A percentile compares a stretch with the other conserved stretches of the same genome.
These are phyloP conservation scores for Phytophthora brassicae DNA, from an alignment of 352 stramenopile genomes.

Conservation along the genomic window DNA sequence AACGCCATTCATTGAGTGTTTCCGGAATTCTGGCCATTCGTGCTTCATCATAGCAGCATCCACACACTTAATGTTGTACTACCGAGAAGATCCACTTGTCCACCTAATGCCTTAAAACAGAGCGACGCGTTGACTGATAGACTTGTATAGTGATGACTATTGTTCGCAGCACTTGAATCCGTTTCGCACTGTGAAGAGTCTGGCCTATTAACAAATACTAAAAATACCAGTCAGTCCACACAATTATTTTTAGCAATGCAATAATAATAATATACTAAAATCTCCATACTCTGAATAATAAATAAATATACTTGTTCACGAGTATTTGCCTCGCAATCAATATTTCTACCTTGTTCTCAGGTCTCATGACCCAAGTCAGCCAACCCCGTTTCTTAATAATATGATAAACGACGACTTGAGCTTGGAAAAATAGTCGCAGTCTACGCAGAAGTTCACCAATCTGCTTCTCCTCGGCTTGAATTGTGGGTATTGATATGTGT, in stretches of 20 bases:
- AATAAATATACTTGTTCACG: conserved; percentile 23
- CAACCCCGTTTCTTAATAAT: neutral
- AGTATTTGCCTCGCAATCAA: conserved; percentile 14
- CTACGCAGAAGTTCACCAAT: neutral
- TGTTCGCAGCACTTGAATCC: too few relatives aligned
- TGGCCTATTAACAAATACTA: too few relatives aligned
- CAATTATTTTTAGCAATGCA: too few relatives aligned
- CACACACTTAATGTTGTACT: conserved; percentile 1
- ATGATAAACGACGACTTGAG: neutral
- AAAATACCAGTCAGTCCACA: neutral
- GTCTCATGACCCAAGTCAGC: too few relatives aligned
- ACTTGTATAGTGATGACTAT: too few relatives aligned
- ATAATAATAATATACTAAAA: too few relatives aligned
- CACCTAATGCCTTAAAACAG: too few relatives aligned
- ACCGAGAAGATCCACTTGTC: neutral
- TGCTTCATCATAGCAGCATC: conserved; percentile 30
- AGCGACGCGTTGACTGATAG: too few relatives aligned
- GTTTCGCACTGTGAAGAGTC: too few relatives aligned
- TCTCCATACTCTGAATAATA: conserved; percentile 15
- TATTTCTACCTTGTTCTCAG: conserved; percentile 4
- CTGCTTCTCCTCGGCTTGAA: neutral
- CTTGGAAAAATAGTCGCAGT: conserved; percentile 9
- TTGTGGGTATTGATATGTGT: neutral
- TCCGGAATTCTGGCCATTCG: conserved; percentile 28
- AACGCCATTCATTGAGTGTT: conserved; percentile 25